Percentiles rank a stretch among this genome's conserved stretches.
phyloP scores from a whole-genome alignment of 441 rosid species.

The Erodium trifolium region DNA sequence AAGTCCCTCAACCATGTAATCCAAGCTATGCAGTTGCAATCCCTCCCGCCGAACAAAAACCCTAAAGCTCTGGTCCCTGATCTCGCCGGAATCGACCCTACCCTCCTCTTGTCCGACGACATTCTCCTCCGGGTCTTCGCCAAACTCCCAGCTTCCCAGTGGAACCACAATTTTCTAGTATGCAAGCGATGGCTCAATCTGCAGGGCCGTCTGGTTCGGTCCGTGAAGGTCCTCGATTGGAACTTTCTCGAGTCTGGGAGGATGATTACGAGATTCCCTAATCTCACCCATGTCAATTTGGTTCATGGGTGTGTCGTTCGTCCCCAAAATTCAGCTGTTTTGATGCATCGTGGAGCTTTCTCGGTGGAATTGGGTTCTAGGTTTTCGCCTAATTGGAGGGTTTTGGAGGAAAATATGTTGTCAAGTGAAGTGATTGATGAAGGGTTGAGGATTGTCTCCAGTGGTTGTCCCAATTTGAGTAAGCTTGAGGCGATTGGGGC shows the following conservation, averaged over 20 bases:
- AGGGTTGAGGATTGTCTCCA: constrained; percentile 38
- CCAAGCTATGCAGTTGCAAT: constrained; percentile 48
- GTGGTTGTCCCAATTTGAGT: constrained; percentile 48
- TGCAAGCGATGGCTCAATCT: constrained; percentile 62
- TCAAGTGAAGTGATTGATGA: constrained; percentile 37
- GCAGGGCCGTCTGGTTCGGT: constrained; percentile 49
- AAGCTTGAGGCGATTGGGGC: constrained; percentile 48
- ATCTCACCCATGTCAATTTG: constrained; percentile 54
- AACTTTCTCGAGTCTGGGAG: constrained; percentile 46
- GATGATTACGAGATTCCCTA: constrained; percentile 46
- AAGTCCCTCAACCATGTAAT: constrained; percentile 42
- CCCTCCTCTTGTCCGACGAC: constrained; percentile 55
- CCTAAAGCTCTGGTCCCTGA: constrained; percentile 36
- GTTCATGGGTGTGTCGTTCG: constrained; percentile 37
- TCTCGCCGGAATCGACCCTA: constrained; percentile 41
- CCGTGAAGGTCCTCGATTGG: constrained; percentile 51
- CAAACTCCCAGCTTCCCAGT: constrained; percentile 42
- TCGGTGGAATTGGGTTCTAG: constrained; percentile 34
- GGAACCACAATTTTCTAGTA: constrained; percentile 41
- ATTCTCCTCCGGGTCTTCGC: constrained; percentile 45
- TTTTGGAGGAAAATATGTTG: constrained; percentile 38
- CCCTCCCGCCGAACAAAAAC: constrained; percentile 33
- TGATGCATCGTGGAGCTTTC: constrained; percentile 33
- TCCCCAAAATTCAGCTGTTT: constrained; percentile 33
- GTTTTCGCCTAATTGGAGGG: constrained; percentile 28